Evolutionary conservation across 1,284 basidiomycete genomes (phyloP).

Genomic region (Irpex lacteus): DNA sequence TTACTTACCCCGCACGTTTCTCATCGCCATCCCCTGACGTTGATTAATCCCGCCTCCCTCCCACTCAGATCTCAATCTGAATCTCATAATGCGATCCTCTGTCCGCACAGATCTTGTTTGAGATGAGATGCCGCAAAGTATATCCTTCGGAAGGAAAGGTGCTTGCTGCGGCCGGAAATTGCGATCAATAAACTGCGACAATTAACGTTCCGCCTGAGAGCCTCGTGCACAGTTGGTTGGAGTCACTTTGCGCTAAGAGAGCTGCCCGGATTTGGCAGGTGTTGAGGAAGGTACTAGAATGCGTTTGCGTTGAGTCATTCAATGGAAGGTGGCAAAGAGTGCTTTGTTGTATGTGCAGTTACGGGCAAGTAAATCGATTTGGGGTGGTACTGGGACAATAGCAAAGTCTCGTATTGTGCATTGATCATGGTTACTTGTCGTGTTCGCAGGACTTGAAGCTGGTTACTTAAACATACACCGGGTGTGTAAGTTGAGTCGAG

Average conservation of each 20-base stretch:
- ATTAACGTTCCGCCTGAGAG: not conserved
- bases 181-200: not conserved
- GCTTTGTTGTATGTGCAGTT: not conserved
- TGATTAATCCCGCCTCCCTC: too few relatives aligned
- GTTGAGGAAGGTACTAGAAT: not conserved
- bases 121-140: not conserved
- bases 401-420: not conserved
- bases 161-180: not conserved
- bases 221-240: not conserved
- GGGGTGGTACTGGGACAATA: not conserved
- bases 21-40: not conserved
- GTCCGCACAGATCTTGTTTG: not conserved
- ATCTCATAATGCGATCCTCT: too few relatives aligned
- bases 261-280: not conserved
- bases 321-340: not conserved
- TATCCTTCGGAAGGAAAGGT: not conserved
- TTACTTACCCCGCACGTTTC: not conserved
- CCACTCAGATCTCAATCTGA: too few relatives aligned
- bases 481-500: not conserved
- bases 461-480: too few relatives aligned
- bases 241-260: not conserved
- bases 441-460: not conserved
- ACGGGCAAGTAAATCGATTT: not conserved
- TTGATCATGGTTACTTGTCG: not conserved
- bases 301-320: not conserved